These are phyloP conservation scores for Zygoascus tannicola DNA, from an alignment of 805 yeast species.

Conservation along the genomic window DNA sequence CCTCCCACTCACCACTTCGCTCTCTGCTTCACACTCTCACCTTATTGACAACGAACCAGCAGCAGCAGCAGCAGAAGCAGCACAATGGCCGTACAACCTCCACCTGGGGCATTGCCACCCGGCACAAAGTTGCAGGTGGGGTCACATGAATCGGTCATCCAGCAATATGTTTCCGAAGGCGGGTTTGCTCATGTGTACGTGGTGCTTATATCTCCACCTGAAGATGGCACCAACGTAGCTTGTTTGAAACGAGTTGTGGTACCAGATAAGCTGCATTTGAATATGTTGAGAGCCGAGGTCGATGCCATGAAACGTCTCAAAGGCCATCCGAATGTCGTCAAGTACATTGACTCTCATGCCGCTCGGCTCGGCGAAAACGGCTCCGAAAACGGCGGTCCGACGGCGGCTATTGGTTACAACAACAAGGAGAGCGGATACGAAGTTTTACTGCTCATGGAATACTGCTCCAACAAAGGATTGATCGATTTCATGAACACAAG, in stretches of 20 bases:
- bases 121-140: slow-evolving; percentile 81
- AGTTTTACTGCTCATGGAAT: slow-evolving; percentile 86
- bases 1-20: no score
- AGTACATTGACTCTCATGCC: slow-evolving; percentile 93
- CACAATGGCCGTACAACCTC: slow-evolving; percentile 21
- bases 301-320: slow-evolving; percentile 89
- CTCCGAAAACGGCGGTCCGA: neutral
- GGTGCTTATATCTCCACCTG: slow-evolving; percentile 57
- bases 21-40: no score
- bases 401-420: neutral
- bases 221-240: slow-evolving; percentile 46
- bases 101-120: slow-evolving; percentile 60
- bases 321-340: slow-evolving; percentile 73
- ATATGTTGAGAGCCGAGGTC: slow-evolving; percentile 83
- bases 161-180: slow-evolving; percentile 69
- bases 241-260: slow-evolving; percentile 94
- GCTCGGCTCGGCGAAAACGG: slow-evolving; percentile 41
- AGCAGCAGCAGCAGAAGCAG: no score
- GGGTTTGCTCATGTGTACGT: slow-evolving; percentile 95
- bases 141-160: slow-evolving; percentile 60
- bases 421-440: slow-evolving; percentile 46
- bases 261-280: slow-evolving; percentile 78
- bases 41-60: neutral
- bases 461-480: slow-evolving; percentile 78
- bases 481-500: slow-evolving; percentile 82